Evolutionary conservation across 1,284 basidiomycete species (phyloP).

Genomic region (Earliella scabrosa): DNA sequence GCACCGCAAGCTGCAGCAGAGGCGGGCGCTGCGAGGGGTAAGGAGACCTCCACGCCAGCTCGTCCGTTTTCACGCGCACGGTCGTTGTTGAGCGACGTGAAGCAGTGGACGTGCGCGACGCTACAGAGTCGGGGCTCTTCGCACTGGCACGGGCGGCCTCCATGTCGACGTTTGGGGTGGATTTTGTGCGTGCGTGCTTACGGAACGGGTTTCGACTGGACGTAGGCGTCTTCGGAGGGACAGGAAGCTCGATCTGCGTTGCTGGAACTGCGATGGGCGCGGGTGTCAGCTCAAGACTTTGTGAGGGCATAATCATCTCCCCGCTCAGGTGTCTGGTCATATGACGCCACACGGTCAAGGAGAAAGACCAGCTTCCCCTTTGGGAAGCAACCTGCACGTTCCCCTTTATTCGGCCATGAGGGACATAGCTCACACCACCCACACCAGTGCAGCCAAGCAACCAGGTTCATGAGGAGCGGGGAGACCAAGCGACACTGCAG

Average conservation of each 20-base stretch:
- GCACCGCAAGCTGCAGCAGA: conserved; percentile 25
- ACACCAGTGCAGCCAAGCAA: too few species aligned
- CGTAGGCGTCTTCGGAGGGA: conserved; percentile 12
- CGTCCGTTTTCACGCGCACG: conserved; percentile 16
- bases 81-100: conserved; percentile 21
- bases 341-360: too few species aligned
- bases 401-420: too few species aligned
- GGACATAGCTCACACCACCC: too few species aligned
- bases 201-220: conserved; percentile 17
- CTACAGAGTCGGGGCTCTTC: conserved; percentile 22
- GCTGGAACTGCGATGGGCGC: neutral
- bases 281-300: too few species aligned
- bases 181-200: conserved; percentile 22
- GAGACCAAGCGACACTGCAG: too few species aligned
- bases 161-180: conserved; percentile 18
- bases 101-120: conserved; percentile 25
- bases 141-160: conserved; percentile 10
- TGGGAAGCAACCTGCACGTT: too few species aligned
- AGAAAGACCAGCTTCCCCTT: too few species aligned
- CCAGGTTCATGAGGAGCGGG: too few species aligned
- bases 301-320: too few species aligned
- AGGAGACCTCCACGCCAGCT: conserved; percentile 27
- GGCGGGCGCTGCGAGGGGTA: conserved; percentile 27
- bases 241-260: conserved; percentile 5
- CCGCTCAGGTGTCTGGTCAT: too few species aligned